Evolutionary conservation across 441 rosid genomes (phyloP).

Genomic region (Pelargonium cotyledonis): DNA sequence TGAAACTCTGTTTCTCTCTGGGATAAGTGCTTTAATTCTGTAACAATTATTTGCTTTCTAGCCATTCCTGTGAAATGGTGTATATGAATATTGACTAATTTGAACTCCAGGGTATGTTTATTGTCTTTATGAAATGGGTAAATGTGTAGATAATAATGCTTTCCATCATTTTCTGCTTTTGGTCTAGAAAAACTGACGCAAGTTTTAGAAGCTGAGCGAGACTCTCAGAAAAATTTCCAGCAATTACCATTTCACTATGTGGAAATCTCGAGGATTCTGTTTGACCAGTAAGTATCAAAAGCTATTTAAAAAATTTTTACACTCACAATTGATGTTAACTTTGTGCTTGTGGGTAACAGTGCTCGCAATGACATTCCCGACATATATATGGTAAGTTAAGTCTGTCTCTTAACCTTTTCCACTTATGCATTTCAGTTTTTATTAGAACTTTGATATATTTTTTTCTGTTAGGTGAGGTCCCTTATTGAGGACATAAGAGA

Average conservation of each 20-base stretch:
- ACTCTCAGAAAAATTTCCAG: constrained; percentile 72
- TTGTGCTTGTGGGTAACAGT: constrained; percentile 35
- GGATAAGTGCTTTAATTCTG: too few relatives aligned
- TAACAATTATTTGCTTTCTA: neutral
- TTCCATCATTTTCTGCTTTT: constrained; percentile 10
- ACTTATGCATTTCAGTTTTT: constrained; percentile 15
- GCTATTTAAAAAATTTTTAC: neutral
- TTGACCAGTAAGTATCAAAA: constrained; percentile 50
- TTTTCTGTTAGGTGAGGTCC: constrained; percentile 58
- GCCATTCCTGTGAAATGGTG: neutral
- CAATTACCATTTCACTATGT: constrained; percentile 73
- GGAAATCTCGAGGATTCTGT: constrained; percentile 80
- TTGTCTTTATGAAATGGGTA: neutral
- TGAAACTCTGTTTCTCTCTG: neutral
- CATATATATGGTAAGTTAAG: constrained; percentile 63
- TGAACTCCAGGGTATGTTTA: neutral
- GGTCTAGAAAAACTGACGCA: constrained; percentile 59
- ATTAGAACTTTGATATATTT: constrained; percentile 7
- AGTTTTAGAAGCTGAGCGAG: constrained; percentile 80
- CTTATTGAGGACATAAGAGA: constrained; percentile 89
- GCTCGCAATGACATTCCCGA: constrained; percentile 90
- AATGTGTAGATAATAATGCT: neutral
- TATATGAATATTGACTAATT: neutral
- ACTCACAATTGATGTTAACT: constrained; percentile 16
- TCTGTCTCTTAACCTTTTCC: constrained; percentile 10